Evolutionary conservation across 2,329 filamentous ascomycete genomes (phyloP), one percentile per base, ranked within the genome.

Genomic region (Madurella fahalii): DNA sequence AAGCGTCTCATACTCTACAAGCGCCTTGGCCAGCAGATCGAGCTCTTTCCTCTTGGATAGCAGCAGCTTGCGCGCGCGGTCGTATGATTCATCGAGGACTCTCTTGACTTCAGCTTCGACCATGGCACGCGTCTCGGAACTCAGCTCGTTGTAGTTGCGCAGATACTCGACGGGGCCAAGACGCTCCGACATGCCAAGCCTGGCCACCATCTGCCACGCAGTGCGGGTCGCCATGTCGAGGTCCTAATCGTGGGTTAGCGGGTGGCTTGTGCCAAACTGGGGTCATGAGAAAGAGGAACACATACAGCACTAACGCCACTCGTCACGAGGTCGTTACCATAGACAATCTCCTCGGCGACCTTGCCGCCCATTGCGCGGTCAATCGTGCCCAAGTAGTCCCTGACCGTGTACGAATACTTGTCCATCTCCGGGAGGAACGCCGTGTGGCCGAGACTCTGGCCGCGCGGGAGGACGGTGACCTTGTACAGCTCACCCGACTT

Each of bases 1-100:
- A 49, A 99, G 75, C 0, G 91, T 96, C 77, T 99, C 94, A 71
- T 96, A 97, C 71, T 96, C 86, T 34, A 99, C 84, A 9, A 99
- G 79, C 5, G 92, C 94, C 66, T 92, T 85, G 30, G 94, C 93
- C 9, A 99, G 77, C 11, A 90, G 77, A 64, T 99, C 93, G 8
- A 99, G 80, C 70, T 96, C 93, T 56, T 87, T 86, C 53, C 91
- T 84, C 69, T 88, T 90, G 37, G 83, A 81, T 1, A 80, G 82
- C 45, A 99, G 74, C 4, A 97, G 78, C 45, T 81, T 80, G 44
- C 77, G 74, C 41, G 92, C 90, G 37, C 91, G 87, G 52, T 82
- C 77, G 58, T 90, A 87, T 15, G 87, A 89, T 66, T 94, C 92
- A 64, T 91, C 87, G 42, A 97, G 81, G 13, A 94, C 79, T 45